Base-by-base conservation (phyloP, 306 rosid species). In the Medicago arabica region DNA sequence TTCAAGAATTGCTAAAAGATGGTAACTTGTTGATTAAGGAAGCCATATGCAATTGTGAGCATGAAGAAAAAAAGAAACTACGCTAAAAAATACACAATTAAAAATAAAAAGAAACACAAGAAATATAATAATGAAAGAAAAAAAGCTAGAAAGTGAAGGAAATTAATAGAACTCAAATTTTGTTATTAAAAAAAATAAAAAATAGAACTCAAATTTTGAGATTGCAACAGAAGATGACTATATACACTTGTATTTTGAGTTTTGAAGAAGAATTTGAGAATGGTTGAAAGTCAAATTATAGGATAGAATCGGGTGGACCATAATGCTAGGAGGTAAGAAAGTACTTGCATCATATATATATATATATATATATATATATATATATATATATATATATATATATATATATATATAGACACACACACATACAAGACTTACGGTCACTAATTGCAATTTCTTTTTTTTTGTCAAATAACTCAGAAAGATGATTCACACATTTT, bases 11-110 rank as follows among this genome's bases (percentile, higher is more conserved):
- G 11, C 36, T 65, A 17, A 41, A 31, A 55, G n/a, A 16, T 16
- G 21, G 79, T 65, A 58, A 66, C 79, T 82, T 72, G 71, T 11
- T 67, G 62, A 23, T 74, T 75, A 65, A 81, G 75, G 66, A 76
- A 75, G 50, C 8, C 47, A 49, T 50, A n/a, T 7, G 9, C 16
- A 62, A 13, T 71, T 61, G 51, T 46, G 65, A 41, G 21, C 38
- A 38, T 54, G 57, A 70, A 70, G 69, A 50, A 21, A 62, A 44
- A 69, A 40, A 34, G 31, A 44, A 44, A 19, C n/a, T 50, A 50
- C 74, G 71, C 21, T 15, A 59, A 40, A 46, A 68, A 60, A 40
- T 65, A 5, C 47, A 55, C 25, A 49, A 47, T 58, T 51, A 41
- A 50, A n/a, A 18, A 28, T 28, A 17, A 15, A 5, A 16, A 50